Evolutionary conservation across 2,329 filamentous ascomycete genomes (phyloP), one percentile per base, ranked within the genome.

Genomic region (Fusarium vanettenii): DNA sequence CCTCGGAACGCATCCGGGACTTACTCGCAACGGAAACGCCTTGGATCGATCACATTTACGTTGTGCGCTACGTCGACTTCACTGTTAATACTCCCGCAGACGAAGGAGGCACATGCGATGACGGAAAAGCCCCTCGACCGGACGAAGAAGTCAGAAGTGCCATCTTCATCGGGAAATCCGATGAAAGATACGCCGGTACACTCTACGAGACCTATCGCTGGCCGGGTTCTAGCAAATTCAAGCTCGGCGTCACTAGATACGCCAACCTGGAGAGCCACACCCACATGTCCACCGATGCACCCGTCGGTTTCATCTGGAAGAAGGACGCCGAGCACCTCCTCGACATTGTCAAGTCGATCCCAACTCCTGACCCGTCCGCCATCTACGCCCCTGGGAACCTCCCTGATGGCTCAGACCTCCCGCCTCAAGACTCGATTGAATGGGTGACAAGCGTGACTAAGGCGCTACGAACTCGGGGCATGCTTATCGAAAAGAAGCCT

Each of bases 401-500:
- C 2, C 5, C 27, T 11, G 50, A 52, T 27, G 48, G 48, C 2
- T 29, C 27, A 35, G n/a, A 39, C 18, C 39, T 59, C 9, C 59
- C 69, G 14, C 70, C 55, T 25, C 22, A 22, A 55, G 56, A 75
- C 56, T 76, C 76, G 35, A 66, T 68, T 41, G 76, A 71, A 31
- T 78, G 72, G 76, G 76, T 64, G 57, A 69, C 71, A 55, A 57
- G 64, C 35, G 52, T 78, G 55, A 56, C 76, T 60, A 63, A 70
- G 48, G 50, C 37, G 22, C 61, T 78, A 62, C 66, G 67, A 48
- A 67, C 45, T 18, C 55, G 33, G 45, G 43, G 52, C 4, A 39
- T 78, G 9, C 43, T 78, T 63, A 69, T 76, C 16, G 75, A 76
- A 20, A 60, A 73, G 14, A 71, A 72, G 16, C 73, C 76, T 2